Conservation (phyloP, 208 protist genomes). For the Crithidia brevicula region DNA sequence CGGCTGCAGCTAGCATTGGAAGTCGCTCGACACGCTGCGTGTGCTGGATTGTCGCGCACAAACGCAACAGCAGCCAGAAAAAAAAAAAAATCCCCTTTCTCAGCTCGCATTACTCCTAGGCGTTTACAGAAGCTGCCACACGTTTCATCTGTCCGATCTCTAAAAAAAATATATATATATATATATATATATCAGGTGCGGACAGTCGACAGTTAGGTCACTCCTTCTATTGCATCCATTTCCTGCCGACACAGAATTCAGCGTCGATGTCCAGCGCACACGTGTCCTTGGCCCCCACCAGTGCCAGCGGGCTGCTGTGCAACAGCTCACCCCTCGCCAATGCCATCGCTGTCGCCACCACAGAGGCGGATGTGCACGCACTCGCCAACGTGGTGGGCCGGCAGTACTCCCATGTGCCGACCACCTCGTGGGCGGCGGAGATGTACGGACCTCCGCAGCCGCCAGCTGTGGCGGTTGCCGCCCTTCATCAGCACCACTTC, state of each 20-base stretch:
- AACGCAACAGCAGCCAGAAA: not conserved
- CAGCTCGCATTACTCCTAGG: too few species aligned
- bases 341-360: slow-evolving; percentile 24
- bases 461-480: slow-evolving; percentile 8
- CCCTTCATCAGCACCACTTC: not conserved
- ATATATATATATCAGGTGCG: too few species aligned
- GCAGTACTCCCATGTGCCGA: not conserved
- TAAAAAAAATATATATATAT: too few species aligned
- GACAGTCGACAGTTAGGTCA: too few species aligned
- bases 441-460: slow-evolving; percentile 26
- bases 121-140: too few species aligned
- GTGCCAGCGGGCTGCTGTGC: slow-evolving; percentile 27
- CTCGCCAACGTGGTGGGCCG: slow-evolving; percentile 18
- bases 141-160: too few species aligned
- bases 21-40: too few species aligned
- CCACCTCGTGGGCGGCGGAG: slow-evolving; percentile 23
- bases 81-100: too few species aligned
- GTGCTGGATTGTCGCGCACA: too few species aligned
- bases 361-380: slow-evolving; percentile 15
- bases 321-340: slow-evolving; percentile 23
- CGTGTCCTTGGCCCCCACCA: slow-evolving; percentile 26
- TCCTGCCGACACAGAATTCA: not conserved
- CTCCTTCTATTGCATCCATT: not conserved
- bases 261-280: not conserved
- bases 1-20: too few species aligned